These are phyloP conservation scores for Nigrospora oryzae DNA, from an alignment of 2,329 filamentous ascomycete species.

Conservation along the genomic window DNA sequence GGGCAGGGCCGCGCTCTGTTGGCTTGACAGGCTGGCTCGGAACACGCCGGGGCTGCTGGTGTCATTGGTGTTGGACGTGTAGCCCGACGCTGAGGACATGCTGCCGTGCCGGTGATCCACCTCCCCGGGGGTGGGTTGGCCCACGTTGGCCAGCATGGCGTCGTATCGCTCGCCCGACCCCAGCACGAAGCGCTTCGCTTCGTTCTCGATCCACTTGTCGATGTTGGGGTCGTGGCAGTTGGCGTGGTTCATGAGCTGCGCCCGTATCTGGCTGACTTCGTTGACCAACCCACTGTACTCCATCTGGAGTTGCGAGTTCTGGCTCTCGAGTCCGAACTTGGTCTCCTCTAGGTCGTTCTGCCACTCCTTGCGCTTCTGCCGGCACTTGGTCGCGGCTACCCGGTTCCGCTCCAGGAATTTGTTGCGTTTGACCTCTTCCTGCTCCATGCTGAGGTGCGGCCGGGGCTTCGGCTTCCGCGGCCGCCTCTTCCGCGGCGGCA, in stretches of 20 bases:
- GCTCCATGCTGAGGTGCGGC: slow-evolving; percentile 9
- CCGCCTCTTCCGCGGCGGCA: slow-evolving; percentile 15
- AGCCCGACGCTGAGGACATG: slow-evolving; percentile 10
- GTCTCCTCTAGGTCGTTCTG: slow-evolving; percentile 39
- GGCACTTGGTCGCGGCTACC: slow-evolving; percentile 65
- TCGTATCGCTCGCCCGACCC: slow-evolving; percentile 20
- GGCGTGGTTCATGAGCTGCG: slow-evolving; percentile 42
- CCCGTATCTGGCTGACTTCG: slow-evolving; percentile 39
- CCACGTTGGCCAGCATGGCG: slow-evolving; percentile 12
- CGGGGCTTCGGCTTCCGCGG: slow-evolving; percentile 15
- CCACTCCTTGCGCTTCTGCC: slow-evolving; percentile 56
- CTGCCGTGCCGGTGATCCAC: slow-evolving; percentile 5
- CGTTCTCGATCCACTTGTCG: slow-evolving; percentile 42
- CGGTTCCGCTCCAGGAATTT: slow-evolving; percentile 63
- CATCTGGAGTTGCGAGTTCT: slow-evolving; percentile 31
- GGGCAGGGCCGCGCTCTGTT: slow-evolving; percentile 4
- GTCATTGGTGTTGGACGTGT: slow-evolving; percentile 4
- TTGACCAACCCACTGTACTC: slow-evolving; percentile 32
- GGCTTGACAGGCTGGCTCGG: slow-evolving; percentile 7
- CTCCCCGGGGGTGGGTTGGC: not conserved
- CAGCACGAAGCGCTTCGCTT: slow-evolving; percentile 40
- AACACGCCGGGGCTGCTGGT: slow-evolving; percentile 7
- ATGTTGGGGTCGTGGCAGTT: slow-evolving; percentile 44
- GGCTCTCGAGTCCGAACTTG: slow-evolving; percentile 32
- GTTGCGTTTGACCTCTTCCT: slow-evolving; percentile 36